Conservation (phyloP, 495 filamentous ascomycete species). For the Achaetomiella virescens region DNA sequence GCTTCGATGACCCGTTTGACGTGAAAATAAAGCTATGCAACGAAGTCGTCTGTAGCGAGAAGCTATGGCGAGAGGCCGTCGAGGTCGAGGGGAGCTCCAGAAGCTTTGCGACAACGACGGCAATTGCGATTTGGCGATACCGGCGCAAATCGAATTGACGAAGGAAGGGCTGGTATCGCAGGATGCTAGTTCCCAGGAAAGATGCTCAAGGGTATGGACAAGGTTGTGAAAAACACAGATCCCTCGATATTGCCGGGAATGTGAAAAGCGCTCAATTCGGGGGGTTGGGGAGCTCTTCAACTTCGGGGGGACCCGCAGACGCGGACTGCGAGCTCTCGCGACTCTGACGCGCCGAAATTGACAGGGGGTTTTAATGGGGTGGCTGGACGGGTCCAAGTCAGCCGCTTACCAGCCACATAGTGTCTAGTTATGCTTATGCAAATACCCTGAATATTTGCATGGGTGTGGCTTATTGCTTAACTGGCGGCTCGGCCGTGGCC, state of each 20-base stretch:
- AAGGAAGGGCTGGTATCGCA: neutral
- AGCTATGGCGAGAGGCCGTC: neutral
- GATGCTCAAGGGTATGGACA: neutral
- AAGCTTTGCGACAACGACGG: slow-evolving; percentile 3
- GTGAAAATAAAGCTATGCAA: neutral
- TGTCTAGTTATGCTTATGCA: neutral
- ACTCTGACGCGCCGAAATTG: slow-evolving; percentile 1
- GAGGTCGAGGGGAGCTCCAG: neutral
- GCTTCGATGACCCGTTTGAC: neutral
- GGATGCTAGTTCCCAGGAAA: neutral
- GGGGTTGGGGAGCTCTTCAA: slow-evolving; percentile 9
- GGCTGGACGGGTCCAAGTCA: slow-evolving; percentile 4
- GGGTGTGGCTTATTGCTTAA: neutral
- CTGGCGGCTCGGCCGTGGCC: neutral
- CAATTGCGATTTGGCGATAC: neutral
- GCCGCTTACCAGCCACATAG: slow-evolving; percentile 15
- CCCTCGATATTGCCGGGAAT: neutral
- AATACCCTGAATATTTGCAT: neutral
- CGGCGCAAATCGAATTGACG: neutral
- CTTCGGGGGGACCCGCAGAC: neutral
- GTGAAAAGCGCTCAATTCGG: slow-evolving; percentile 6
- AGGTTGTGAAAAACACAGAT: neutral
- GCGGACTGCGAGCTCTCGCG: slow-evolving; percentile 1
- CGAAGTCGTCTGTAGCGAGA: neutral
- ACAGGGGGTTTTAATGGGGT: slow-evolving; percentile 18